Base-by-base conservation (phyloP, 148 eudicot species). In the Fallopia convolvulus region DNA sequence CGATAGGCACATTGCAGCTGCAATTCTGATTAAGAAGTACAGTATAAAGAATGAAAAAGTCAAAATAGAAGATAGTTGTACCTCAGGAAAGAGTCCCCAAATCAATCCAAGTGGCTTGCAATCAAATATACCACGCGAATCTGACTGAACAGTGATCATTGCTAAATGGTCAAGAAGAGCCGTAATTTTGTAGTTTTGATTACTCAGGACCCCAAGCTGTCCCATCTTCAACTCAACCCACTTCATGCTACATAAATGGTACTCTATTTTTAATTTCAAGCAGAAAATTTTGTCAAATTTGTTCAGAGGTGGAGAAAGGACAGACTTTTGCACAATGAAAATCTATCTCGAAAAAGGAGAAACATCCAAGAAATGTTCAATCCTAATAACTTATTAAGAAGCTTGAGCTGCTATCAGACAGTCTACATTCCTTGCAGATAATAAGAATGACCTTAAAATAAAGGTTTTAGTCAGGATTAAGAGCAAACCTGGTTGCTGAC, bases 161-260 rank as follows among this genome's bases (percentile, higher is more conserved):
- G 96, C 99, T 75, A 90, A 70, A 85, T 94, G 99, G 76, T 94
- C 99, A 30, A 94, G 76, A 74, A 94, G 96, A 82, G 99, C 99
- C 9, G 97, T 92, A 70, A 94, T 92, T 83, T 94, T 91, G 86
- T 94, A 94, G 88, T 89, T 83, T 5, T 92, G 92, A 81, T 94
- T 89, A 82, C 83, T 71, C 46, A 94, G 92, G 53, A 94, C 99
- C 75, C 99, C 99, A 80, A 94, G 97, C 80, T 95, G 94, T 72
- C 80, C 94, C 99, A 94, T 94, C 80, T 92, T 94, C 83, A 92
- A 66, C 48, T 95, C 99, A 56, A 95, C 97, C 99, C 99, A 95
- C 85, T 89, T 95, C 97, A 92, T 92, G 87, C 99, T 95, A 92
- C 83, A 86, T 15, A 68, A 63, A 30, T 63, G 39, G 18, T 10